Conservation (phyloP, 2,329 filamentous ascomycete species). For the Xylariaceae sp. region DNA sequence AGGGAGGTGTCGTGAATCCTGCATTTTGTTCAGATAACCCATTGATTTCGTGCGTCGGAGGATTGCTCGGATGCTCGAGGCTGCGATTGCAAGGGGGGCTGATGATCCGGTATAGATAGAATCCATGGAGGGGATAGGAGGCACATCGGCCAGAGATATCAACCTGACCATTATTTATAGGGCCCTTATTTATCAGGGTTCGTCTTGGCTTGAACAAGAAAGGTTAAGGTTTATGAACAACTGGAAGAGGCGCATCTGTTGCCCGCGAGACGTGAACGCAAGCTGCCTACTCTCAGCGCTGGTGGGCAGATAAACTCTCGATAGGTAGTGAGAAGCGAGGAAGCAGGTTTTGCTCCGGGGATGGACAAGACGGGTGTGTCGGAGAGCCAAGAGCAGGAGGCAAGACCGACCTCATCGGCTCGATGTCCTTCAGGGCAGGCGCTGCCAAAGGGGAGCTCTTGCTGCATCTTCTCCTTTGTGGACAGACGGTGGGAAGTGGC, state of each 20-base stretch:
- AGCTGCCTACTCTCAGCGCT: neutral
- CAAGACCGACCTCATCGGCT: neutral
- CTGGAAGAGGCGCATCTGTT: neutral
- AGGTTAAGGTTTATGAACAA: neutral
- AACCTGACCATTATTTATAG: neutral
- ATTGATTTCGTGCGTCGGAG: slow-evolving; percentile 14
- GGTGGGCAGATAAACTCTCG: too few relatives aligned
- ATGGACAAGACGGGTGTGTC: too few relatives aligned
- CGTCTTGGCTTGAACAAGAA: neutral
- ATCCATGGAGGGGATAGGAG: neutral
- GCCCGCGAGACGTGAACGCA: neutral
- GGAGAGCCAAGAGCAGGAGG: neutral
- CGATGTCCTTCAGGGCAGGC: neutral
- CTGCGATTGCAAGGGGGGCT: neutral
- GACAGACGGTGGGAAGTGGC: neutral
- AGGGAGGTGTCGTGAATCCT: neutral
- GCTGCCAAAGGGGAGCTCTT: neutral
- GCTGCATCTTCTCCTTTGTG: neutral
- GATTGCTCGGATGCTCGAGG: slow-evolving; percentile 1
- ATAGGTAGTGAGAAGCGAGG: too few relatives aligned
- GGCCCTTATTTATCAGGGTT: too few relatives aligned
- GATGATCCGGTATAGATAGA: slow-evolving; percentile 2
- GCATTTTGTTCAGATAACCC: neutral
- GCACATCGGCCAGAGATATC: slow-evolving; percentile 1
- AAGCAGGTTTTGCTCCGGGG: too few relatives aligned